Evolutionary conservation across 2,329 filamentous ascomycete genomes (phyloP), one percentile per base, ranked within the genome.

Genomic region (Cercospora zeina): DNA sequence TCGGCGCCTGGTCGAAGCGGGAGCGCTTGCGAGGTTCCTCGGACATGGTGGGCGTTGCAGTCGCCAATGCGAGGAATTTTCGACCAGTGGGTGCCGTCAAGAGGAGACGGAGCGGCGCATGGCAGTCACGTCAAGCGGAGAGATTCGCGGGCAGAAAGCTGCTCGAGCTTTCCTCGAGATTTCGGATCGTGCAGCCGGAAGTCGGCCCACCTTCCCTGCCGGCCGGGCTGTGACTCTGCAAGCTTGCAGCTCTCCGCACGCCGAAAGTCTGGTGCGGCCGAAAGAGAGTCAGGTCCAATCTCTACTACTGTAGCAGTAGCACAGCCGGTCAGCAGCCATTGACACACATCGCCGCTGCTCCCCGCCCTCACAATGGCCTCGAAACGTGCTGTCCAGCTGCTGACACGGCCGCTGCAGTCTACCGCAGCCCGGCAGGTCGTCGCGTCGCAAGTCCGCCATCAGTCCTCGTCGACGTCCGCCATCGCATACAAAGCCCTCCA

Each of bases 401-500:
- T 36, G 65, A 72, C 50, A 65, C 68, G 39, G 61, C 68, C 62
- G 36, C 45, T 65, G 21, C 49, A 45, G 24, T 57, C 57, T 21
- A 34, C 19, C 27, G 42, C 42, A 45, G 53, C 36, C 31, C 56
- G 42, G 34, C 62, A 62, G 47, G 67, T 69, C 62, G 64, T 66
- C 24, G 54, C 54, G 19, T 21, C 16, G 19, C 68, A 76, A 68
- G 64, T 66, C 69, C 69, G 74, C 49, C 70, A 72, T 54, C 77
- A 80, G 70, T 78, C 79, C 47, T 89, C 87, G 67, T 96, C 93
- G 14, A 62, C 64, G 69, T 95, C 92, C 60, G 93, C 95, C 66
- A 87, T 97, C 67, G 93, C 93, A 73, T 97, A 97, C 86, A 99
- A 99, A 83, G 91, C 93, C 62, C 85, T 97, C 66, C 93, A 96